Base-by-base conservation (phyloP, 192 early-diverging fungal genomes). In the Coemansia sp. region DNA sequence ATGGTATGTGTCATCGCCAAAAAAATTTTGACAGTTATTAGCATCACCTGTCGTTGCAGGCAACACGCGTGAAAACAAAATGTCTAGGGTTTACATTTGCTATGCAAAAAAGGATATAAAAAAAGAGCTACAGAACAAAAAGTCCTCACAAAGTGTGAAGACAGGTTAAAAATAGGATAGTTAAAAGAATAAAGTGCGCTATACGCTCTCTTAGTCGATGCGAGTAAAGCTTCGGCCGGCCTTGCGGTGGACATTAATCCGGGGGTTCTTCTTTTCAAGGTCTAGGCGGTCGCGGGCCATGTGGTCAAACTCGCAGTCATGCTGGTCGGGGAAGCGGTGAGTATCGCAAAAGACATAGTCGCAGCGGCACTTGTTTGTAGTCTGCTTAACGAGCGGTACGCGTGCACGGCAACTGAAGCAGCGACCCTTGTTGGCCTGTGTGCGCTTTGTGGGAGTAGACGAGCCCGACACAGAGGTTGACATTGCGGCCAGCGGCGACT, bases 241-340 rank as follows among this genome's bases (percentile, higher is more conserved):
- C 76, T 88, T 87, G 58, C 88, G 91, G 52, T 86, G 86, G 30
- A 88, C 86, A 77, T 91, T 89, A 67, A 91, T 74, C 72, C 88
- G 89, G 26, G 90, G 92, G 65, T 93, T 93, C 58, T 86, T 89
- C 75, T 89, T 91, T 53, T 88, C 86, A 53, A 93, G 74, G 50
- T 86, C 78, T 30, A 88, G 87, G 78, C 89, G 87, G 73, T 88
- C 92, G 75, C 86, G 77, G 40, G 87, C 82, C 68, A 87, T 88
- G 85, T 88, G 88, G 82, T 93, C 91, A 84, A 93, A 89, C 72
- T 90, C 89, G 76, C 92, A 93, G 62, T 90, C 84, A 71, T 93
- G 92, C 62, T 88, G 85, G 68, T 90, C 84, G 8, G 89, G 86
- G 46, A 83, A 86, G 70, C 88, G 88, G 78, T 93, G 92, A 19